Conservation (phyloP, 2,329 filamentous ascomycete species). For the Dactylellina sp. region DNA sequence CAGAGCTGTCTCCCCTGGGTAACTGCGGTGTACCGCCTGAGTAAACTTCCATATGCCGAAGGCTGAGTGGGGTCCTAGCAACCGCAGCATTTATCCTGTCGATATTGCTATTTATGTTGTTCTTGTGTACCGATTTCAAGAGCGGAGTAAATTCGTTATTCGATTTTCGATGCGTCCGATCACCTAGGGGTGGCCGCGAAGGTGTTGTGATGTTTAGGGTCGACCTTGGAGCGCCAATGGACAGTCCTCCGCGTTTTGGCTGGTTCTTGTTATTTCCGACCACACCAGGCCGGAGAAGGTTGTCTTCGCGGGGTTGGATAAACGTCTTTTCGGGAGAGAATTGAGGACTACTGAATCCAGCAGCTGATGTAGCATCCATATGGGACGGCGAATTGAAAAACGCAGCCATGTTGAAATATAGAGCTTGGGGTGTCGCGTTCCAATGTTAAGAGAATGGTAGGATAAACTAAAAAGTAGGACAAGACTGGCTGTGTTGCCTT, state of each 20-base stretch:
- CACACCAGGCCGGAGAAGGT: conserved; percentile 44
- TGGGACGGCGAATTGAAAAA: conserved; percentile 53
- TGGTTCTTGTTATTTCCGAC: conserved; percentile 47
- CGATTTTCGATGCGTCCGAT: conserved; percentile 48
- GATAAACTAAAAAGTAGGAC: conserved; percentile 4
- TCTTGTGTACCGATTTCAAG: conserved; percentile 81
- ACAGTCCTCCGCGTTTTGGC: conserved; percentile 33
- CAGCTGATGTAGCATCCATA: conserved; percentile 41
- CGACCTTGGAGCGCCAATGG: conserved; percentile 43
- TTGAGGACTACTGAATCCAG: conserved; percentile 45
- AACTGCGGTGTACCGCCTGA: conserved; percentile 78
- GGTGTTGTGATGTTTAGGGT: conserved; percentile 51
- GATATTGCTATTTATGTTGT: conserved; percentile 75
- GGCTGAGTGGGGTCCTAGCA: conserved; percentile 76
- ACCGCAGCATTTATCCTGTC: conserved; percentile 71
- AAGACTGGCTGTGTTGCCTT: too few species aligned
- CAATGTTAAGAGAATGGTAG: conserved; percentile 6
- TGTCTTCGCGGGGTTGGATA: conserved; percentile 48
- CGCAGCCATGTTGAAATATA: conserved; percentile 48
- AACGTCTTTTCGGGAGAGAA: conserved; percentile 56
- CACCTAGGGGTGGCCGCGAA: conserved; percentile 37
- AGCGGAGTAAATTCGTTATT: conserved; percentile 86
- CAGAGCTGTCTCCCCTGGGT: conserved; percentile 77
- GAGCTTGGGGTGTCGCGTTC: conserved; percentile 36
- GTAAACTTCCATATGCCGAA: conserved; percentile 71